Base-by-base conservation (phyloP, 73 alveolate species). In the Tetrahymena elliotti region DNA sequence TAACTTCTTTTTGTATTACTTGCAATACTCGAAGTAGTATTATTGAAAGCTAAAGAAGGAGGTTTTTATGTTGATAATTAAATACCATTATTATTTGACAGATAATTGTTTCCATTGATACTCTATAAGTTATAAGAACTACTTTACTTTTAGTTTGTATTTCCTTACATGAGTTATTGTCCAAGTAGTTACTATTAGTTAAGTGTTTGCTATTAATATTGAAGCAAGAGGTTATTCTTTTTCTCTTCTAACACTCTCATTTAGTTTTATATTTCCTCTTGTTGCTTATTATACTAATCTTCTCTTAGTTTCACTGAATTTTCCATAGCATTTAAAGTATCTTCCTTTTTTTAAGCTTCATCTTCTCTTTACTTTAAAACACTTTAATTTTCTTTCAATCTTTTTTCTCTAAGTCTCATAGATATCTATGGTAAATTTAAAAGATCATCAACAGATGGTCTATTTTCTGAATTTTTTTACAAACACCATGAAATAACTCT, bases 401-500 rank as follows among this genome's bases (percentile, higher is more conserved):
- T 94, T 93, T 95, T 97, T 94, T 98, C 99, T 93, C 98, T 97
- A 24, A 98, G 95, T 53, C 98, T 93, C 83, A 97, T 35, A 18
- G 97, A 88, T 16, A 98, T 96, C 34, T 97, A 93, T 1, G 99
- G 99, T 8, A 97, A 92, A 94, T 97, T 97, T 37, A 98, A 96
- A 54, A 98, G 96, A 84, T 98, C 99, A 53, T 97, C 98, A 47
- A 96, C 97, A 27, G 96, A 95, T 22, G 99, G 99, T 93, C 99
- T 97, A 41, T 97, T 40, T 83, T 96, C 96, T 24, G 95, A 97
- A 93, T 98, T 97, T 24, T 94, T 96, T 84, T 95, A 83, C 94
- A 98, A 94, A 98, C 98, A 97, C 99, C 98, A 98, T 93, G 68
- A n/a, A 83, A 98, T 97, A 1, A 97, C 98, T 93, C 98, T 95